These are phyloP conservation scores for Emergomyces africanus DNA, from an alignment of 2,329 filamentous ascomycete genomes.

Conservation along the genomic window DNA sequence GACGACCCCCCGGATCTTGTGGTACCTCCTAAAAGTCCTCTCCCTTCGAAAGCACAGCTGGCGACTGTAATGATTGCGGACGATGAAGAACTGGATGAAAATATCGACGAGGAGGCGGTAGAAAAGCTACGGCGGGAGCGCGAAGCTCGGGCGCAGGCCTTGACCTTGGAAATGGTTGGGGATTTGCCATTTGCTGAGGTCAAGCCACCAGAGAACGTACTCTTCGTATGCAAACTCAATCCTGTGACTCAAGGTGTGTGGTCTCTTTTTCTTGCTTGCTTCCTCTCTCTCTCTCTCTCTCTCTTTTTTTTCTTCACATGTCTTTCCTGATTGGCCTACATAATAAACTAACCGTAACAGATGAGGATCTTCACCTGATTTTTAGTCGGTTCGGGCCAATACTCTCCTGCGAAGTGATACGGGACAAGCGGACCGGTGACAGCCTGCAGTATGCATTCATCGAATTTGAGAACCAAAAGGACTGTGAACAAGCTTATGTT, in stretches of 20 bases:
- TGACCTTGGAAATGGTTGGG: constrained; percentile 95
- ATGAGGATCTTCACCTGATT: constrained; percentile 88
- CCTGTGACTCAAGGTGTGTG: constrained; percentile 64
- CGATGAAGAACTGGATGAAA: constrained; percentile 67
- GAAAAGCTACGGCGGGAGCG: constrained; percentile 74
- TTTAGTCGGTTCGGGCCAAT: constrained; percentile 96
- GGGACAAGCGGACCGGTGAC: constrained; percentile 86
- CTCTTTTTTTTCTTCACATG: neutral
- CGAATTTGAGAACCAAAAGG: constrained; percentile 83
- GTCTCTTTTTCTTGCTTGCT: neutral
- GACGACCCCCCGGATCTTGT: constrained; percentile 65
- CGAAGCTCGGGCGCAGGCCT: constrained; percentile 82
- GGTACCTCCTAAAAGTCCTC: constrained; percentile 66
- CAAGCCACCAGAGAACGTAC: constrained; percentile 88
- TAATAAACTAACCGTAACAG: constrained; percentile 25
- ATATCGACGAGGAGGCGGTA: constrained; percentile 65
- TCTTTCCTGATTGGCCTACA: neutral
- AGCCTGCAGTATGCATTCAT: constrained; percentile 97
- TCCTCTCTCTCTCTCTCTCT: neutral
- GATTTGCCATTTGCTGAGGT: constrained; percentile 96
- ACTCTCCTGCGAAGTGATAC: constrained; percentile 87
- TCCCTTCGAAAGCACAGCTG: constrained; percentile 72
- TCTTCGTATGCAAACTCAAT: constrained; percentile 98
- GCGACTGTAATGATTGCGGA: constrained; percentile 86
- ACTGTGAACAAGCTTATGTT: constrained; percentile 91